Evolutionary conservation across 495 filamentous ascomycete genomes (phyloP).

Genomic region (Mycothermus thermophilus): DNA sequence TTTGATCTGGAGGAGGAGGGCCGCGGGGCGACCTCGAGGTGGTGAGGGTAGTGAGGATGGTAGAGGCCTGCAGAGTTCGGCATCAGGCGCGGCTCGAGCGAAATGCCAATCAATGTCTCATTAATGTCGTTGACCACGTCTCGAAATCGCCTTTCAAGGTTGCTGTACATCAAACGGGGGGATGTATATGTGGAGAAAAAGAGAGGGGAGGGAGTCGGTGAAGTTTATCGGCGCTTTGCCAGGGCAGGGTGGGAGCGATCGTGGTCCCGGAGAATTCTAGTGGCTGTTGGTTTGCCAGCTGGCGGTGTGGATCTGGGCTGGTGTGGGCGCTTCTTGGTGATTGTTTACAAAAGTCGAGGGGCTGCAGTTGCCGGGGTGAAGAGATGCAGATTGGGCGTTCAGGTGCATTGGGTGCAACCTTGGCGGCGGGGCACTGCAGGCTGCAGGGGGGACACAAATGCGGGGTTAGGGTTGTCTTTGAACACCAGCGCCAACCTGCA

Average conservation of each 20-base stretch:
- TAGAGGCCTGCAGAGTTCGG: constrained; percentile 24
- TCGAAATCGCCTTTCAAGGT: constrained; percentile 22
- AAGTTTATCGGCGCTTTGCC: neutral
- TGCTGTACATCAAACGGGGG: constrained; percentile 22
- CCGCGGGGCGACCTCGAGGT: constrained; percentile 5
- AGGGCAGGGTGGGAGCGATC: neutral
- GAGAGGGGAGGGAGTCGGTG: neutral
- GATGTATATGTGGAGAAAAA: neutral
- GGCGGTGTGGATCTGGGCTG: neutral
- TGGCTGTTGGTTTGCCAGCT: constrained; percentile 1
- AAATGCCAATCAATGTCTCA: constrained; percentile 32
- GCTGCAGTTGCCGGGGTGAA: constrained; percentile 18
- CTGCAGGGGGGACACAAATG: no score
- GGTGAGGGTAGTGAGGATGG: constrained; percentile 1
- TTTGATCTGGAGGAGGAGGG: constrained; percentile 37
- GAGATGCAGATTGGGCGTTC: no score
- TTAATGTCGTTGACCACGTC: constrained; percentile 27
- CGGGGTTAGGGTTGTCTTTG: no score
- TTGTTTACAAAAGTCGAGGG: constrained; percentile 10
- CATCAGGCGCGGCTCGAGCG: constrained; percentile 32
- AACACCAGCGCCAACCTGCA: no score
- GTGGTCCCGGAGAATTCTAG: no score
- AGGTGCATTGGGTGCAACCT: no score
- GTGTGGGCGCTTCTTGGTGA: constrained; percentile 1
- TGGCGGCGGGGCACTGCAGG: no score